Conservation (phyloP, 2,329 filamentous ascomycete genomes). For the Leptodontidium sp. region DNA sequence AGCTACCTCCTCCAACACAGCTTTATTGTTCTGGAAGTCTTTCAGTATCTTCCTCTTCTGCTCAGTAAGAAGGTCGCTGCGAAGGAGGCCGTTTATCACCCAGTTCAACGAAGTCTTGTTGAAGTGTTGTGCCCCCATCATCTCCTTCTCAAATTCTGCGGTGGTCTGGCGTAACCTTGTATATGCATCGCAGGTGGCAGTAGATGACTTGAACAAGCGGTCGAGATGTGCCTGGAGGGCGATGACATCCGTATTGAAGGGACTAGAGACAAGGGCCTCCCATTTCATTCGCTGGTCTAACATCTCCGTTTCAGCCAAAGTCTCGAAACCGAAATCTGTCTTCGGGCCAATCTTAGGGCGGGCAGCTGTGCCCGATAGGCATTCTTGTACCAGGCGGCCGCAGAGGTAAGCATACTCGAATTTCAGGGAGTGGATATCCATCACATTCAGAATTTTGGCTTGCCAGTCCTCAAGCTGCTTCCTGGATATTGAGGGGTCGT, state of each 20-base stretch:
- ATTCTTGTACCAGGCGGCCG: conserved; percentile 61
- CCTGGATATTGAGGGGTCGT: conserved; percentile 60
- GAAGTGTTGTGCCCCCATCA: conserved; percentile 47
- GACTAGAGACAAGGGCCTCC: conserved; percentile 62
- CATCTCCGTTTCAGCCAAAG: conserved; percentile 60
- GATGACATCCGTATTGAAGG: conserved; percentile 52
- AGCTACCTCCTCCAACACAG: conserved; percentile 59
- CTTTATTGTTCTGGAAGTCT: conserved; percentile 57
- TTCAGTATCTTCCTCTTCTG: conserved; percentile 58
- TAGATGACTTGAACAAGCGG: conserved; percentile 53
- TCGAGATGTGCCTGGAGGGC: conserved; percentile 59
- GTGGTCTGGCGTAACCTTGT: conserved; percentile 51
- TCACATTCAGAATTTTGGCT: conserved; percentile 52
- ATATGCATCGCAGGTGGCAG: conserved; percentile 50
- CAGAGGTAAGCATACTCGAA: conserved; percentile 64
- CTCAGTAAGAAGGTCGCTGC: conserved; percentile 58
- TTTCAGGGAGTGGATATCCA: conserved; percentile 57
- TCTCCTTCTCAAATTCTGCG: conserved; percentile 45
- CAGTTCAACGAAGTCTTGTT: conserved; percentile 50
- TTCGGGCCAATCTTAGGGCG: conserved; percentile 38
- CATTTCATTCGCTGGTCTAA: conserved; percentile 60
- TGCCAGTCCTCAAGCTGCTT: conserved; percentile 56
- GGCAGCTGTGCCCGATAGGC: conserved; percentile 50
- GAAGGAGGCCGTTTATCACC: conserved; percentile 57
- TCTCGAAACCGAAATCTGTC: conserved; percentile 51